These are phyloP conservation scores for Cylindrodendrum hubeiense DNA, from an alignment of 2,329 filamentous ascomycete genomes.

Conservation along the genomic window DNA sequence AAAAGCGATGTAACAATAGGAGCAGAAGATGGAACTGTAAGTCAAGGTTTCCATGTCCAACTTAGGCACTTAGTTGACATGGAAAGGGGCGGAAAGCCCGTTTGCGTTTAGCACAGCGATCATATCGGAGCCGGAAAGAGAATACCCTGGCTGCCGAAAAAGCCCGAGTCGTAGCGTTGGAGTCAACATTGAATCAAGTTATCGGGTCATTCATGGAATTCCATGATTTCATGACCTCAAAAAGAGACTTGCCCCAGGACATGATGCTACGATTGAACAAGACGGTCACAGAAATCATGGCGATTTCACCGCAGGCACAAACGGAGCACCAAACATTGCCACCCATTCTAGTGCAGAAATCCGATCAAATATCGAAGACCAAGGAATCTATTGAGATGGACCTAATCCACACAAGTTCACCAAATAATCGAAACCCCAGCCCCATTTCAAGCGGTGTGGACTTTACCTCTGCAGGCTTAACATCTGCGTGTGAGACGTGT, in stretches of 20 bases:
- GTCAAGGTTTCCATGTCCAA: not conserved
- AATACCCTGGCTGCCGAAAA: conserved; percentile 13
- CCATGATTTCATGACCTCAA: not conserved
- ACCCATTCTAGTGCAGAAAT: too few relatives aligned
- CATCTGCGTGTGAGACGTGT: too few relatives aligned
- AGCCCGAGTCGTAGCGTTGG: not conserved
- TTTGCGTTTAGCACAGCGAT: conserved; percentile 20
- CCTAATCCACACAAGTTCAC: too few relatives aligned
- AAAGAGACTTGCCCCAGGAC: not conserved
- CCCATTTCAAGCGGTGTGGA: too few relatives aligned
- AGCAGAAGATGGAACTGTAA: conserved; percentile 5
- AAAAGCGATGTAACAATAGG: not conserved
- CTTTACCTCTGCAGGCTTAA: too few relatives aligned
- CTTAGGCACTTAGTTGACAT: not conserved
- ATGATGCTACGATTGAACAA: too few relatives aligned
- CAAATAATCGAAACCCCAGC: too few relatives aligned
- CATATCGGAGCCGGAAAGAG: conserved; percentile 16
- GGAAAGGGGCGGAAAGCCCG: conserved; percentile 5
- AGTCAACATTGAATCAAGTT: not conserved
- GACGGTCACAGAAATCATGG: too few relatives aligned
- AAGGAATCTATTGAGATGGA: too few relatives aligned
- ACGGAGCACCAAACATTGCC: too few relatives aligned
- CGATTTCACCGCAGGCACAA: too few relatives aligned
- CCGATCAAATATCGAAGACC: too few relatives aligned
- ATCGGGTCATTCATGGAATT: not conserved